Base-by-base conservation (phyloP, 768 basidiomycete species). In the Sarcodon aspratus region DNA sequence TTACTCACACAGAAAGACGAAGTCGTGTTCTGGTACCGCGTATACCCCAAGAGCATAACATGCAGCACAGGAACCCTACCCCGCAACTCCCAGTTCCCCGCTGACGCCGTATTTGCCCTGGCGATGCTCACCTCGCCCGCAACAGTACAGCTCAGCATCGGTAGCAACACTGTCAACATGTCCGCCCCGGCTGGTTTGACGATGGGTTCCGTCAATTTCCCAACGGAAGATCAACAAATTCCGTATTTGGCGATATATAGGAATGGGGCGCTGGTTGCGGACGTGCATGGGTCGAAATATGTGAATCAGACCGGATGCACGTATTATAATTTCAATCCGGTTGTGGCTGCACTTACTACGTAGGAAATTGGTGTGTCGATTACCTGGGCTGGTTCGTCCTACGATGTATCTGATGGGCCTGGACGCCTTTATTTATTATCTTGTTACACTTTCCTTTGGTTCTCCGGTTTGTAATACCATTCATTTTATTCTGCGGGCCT, bases 21-120 rank as follows among this genome's bases (percentile, higher is more conserved):
- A 34, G 55, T 64, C 49, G 64, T 60, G 49, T 49, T 66, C 27
- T 63, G 58, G 55, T 56, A 63, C 15, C 56, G 66, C 11, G 62
- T 65, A 15, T 63, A 66, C 45, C 52, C 58, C 35, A 57, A 57
- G 47, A 49, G 37, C 43, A 61, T 63, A 1, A 47, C 46, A 4
- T 66, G 65, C 43, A 58, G 59, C 44, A 52, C 53, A 11, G 62
- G 63, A 18, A 53, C 59, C 33, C 44, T 44, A 32, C 66, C 65
- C 3, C 57, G 57, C 12, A 63, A 61, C 52, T 47, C 59, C 27
- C 50, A 54, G 36, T 61, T 59, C 58, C 64, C 66, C 44, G 52
- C 59, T 13, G 66, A 72, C 54, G 63, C 61, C 11, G 59, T 70
- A 47, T 72, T 68, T 52, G 69, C 63, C 13, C 55, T 70, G 35